A percentile compares a stretch with the other conserved stretches of the same genome.
phyloP scores from a whole-genome alignment of 2,329 filamentous ascomycete genomes.

The Cadophora malorum region DNA sequence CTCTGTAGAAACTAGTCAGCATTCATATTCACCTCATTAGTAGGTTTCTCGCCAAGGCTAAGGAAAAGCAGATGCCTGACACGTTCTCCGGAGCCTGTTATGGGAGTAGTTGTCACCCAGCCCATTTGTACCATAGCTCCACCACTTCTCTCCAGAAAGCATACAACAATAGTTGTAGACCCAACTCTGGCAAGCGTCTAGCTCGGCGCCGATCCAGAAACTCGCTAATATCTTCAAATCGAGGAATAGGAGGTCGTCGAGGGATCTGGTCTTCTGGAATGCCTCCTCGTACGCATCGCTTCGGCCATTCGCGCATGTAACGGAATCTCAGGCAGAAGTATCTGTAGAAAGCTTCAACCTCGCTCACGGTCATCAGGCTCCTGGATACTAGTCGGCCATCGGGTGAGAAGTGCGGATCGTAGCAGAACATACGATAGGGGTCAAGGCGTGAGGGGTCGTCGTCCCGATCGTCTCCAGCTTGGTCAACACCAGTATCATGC shows the following conservation, averaged over 20 bases:
- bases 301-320: not conserved
- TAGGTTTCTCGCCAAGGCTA: not conserved
- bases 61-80: slow-evolving; percentile 10
- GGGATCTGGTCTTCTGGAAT: not conserved
- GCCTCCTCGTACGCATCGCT: not conserved
- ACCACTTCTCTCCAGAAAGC: not conserved
- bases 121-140: not conserved
- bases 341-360: no score
- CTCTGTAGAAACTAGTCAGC: slow-evolving; percentile 31
- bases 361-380: not conserved
- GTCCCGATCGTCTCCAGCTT: not conserved
- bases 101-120: not conserved
- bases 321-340: not conserved
- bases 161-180: not conserved
- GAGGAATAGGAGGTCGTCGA: not conserved
- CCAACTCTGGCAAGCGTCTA: not conserved
- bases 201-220: not conserved
- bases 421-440: not conserved
- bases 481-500: not conserved
- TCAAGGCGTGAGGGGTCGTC: not conserved
- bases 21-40: not conserved
- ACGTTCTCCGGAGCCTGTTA: not conserved
- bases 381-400: not conserved
- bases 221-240: not conserved
- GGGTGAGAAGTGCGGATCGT: not conserved